These are phyloP conservation scores for Vigna unguiculata DNA, from an alignment of 306 rosid species.

Conservation along the genomic window DNA sequence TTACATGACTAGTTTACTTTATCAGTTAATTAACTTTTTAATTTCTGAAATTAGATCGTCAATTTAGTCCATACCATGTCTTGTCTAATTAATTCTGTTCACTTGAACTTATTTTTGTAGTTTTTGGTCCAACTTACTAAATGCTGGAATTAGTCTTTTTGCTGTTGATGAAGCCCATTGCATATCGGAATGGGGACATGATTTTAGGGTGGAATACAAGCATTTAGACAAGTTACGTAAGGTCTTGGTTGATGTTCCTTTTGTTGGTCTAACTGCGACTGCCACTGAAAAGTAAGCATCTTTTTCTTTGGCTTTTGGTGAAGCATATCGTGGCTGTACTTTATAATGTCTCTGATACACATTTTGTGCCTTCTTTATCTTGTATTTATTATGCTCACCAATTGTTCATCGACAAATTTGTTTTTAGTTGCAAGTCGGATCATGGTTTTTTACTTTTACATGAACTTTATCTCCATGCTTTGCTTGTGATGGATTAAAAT, in stretches of 20 bases:
- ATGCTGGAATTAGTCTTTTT: conserved; percentile 77
- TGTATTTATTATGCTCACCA: conserved; percentile 16
- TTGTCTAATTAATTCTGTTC: conserved; percentile 31
- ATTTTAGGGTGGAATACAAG: conserved; percentile 93
- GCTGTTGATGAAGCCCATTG: conserved; percentile 98
- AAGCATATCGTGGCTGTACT: conserved; percentile 29
- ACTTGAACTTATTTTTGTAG: conserved; percentile 54
- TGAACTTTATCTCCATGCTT: conserved; percentile 21
- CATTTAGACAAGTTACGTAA: conserved; percentile 72
- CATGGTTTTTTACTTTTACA: conserved; percentile 12
- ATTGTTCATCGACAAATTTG: conserved; percentile 11
- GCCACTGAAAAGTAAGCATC: conserved; percentile 81
- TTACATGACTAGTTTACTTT: background rate
- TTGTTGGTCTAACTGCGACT: conserved; percentile 91
- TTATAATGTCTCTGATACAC: conserved; percentile 30
- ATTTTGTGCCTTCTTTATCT: conserved; percentile 26
- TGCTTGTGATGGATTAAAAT: conserved; percentile 14
- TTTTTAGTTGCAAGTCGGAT: conserved; percentile 11
- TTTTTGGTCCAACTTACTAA: conserved; percentile 89
- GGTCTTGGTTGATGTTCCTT: conserved; percentile 78
- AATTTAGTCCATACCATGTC: background rate
- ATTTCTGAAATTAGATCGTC: background rate
- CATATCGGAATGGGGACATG: conserved; percentile 97
- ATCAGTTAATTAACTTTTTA: conserved; percentile 6
- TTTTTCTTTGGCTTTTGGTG: conserved; percentile 40